Evolutionary conservation across 2,329 filamentous ascomycete species (phyloP), one percentile per base, ranked within the genome.

Genomic region (Epichloe scottii): DNA sequence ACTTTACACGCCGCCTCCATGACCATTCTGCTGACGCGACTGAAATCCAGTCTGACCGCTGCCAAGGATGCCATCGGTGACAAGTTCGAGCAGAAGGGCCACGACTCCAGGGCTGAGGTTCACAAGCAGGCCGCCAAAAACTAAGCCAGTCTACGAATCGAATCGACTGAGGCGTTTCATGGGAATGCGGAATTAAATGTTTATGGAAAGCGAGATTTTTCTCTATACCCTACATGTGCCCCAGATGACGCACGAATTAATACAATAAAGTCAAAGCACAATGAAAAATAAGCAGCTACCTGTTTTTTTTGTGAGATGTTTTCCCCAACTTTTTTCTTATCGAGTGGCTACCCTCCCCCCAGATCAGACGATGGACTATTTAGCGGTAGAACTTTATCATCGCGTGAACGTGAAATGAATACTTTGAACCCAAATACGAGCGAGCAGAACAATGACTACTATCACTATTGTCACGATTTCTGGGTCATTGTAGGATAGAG

Each of bases 61-160:
- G 69, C 71, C 57, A 74, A 73, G 66, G 72, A 76, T 44, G 74
- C 74, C 48, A 43, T 75, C 8, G 63, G 68, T 23, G 73, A 77
- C 66, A 75, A 76, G 69, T 15, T 73, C 19, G 63, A 74, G 55
- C 64, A 73, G 67, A 46, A 55, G 26, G 52, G 54, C 48, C 70
- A 73, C 60, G 62, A 71, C 41, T 57, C 57, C 59, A 71, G 71
- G 66, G 68, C 69, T 19, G 64, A 68, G 3, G 69, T 62, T 49
- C 66, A 72, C 65, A 72, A 71, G 66, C 51, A 69, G 54, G 44
- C 59, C 42, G 62, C 63, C 46, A 62, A 66, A 59, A 51, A 60
- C 48, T 66, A 63, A 58, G 39, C 1, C 11, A 10, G 30, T 15
- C n/a, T 30, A 44, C 17, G 19, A 30, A 49, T 37, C 26, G 15